Evolutionary conservation across 495 filamentous ascomycete genomes (phyloP).

Genomic region (Penicillium angulare): DNA sequence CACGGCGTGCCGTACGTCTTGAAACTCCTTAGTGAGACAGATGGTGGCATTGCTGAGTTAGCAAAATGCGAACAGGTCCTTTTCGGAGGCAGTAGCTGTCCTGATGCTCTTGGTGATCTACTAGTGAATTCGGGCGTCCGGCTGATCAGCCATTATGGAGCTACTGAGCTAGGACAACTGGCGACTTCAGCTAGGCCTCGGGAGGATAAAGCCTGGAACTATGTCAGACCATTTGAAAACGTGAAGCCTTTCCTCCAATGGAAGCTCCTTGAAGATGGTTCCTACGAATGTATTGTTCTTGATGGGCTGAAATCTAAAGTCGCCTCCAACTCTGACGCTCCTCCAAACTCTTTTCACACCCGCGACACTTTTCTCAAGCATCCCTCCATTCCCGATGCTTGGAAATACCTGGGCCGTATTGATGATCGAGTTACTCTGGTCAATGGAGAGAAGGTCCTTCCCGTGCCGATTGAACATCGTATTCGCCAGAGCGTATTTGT

Average conservation of each 20-base stretch:
- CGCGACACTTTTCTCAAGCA: slow-evolving; percentile 56
- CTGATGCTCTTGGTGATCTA: not conserved
- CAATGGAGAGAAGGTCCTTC: slow-evolving; percentile 66
- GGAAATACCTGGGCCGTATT: slow-evolving; percentile 54
- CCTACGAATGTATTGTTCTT: not conserved
- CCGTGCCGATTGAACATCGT: slow-evolving; percentile 51
- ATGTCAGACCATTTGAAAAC: not conserved
- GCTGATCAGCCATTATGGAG: not conserved
- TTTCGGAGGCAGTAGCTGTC: not conserved
- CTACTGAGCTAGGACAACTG: not conserved
- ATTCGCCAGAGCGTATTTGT: slow-evolving; percentile 25
- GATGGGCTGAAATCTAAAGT: not conserved
- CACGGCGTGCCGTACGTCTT: not conserved
- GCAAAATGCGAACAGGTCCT: not conserved
- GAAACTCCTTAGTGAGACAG: slow-evolving; percentile 23
- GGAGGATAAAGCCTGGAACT: not conserved
- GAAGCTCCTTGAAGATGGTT: not conserved
- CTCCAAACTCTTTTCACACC: slow-evolving; percentile 23
- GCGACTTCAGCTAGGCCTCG: not conserved
- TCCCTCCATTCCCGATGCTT: slow-evolving; percentile 45
- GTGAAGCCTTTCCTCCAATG: not conserved
- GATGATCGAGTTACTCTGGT: slow-evolving; percentile 58
- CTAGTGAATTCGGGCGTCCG: not conserved
- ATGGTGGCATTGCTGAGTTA: not conserved
- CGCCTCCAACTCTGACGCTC: not conserved